Base-by-base conservation (phyloP, 345 rosid species). In the Hibiscus trionum region DNA sequence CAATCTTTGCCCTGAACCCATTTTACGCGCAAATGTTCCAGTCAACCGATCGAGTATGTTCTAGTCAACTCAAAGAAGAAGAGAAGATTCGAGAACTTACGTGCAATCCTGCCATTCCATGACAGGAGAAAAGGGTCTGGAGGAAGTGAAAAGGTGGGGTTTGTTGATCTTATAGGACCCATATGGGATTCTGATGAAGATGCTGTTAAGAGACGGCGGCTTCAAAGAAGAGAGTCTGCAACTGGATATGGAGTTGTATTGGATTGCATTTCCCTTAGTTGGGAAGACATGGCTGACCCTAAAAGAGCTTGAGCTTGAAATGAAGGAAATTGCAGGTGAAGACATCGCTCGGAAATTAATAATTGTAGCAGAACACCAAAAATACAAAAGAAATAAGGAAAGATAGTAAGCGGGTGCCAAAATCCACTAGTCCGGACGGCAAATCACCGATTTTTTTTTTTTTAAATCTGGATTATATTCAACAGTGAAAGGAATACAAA, bases 101-200 rank as follows among this genome's bases (percentile, higher is more conserved):
- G 88, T 88, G 97, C 97, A 92, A 64, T 95, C 97, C 80, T 95
- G 97, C 93, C 97, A 95, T 72, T 84, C 82, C 97, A 92, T 89
- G 79, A 90, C 86, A 61, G 86, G 82, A 67, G 78, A 66, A 61
- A 85, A 87, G 72, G 83, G 83, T 37, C 80, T 87, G 52, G 78
- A 56, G 69, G 19, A 42, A 42, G 46, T 42, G 46, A 42, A 42
- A 65, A 29, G 49, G 4, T 26, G 49, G 9, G 70, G 1, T n/a
- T 49, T 49, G 62, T 42, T 42, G 42, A 37, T 37, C 8, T 76
- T 77, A 69, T 69, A 71, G 52, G 84, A 73, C 49, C 85, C 85
- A 83, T 83, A 53, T 1, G 78, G 67, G 73, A 73, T 46, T 76
- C 82, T 79, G 27, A 73, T 74, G 65, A 83, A 24, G 58, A 83